Percentiles rank a stretch among this genome's conserved stretches.
Conservation (phyloP, 1,284 basidiomycete species). For the Agroathelia rolfsii region DNA sequence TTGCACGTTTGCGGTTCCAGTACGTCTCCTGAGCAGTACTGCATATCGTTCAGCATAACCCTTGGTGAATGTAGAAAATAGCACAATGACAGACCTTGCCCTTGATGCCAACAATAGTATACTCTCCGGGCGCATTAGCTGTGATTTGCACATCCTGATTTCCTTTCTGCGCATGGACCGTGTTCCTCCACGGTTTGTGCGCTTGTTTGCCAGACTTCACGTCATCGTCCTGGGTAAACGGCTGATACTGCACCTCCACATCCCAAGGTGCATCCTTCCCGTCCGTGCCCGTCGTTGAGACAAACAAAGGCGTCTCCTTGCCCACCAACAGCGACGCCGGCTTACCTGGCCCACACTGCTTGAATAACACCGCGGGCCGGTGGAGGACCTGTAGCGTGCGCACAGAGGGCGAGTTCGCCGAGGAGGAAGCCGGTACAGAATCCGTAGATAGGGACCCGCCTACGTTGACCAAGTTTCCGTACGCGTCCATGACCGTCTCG, state of each 20-base stretch:
- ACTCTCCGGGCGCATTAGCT: conserved; percentile 68
- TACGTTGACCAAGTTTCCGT: conserved; percentile 59
- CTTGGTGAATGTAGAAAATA: conserved; percentile 1
- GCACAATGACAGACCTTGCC: conserved; percentile 43
- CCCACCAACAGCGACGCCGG: conserved; percentile 73
- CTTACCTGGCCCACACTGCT: conserved; percentile 59
- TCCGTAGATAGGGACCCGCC: conserved; percentile 18
- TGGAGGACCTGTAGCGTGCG: conserved; percentile 67
- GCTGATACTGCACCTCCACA: conserved; percentile 51
- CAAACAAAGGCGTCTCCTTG: conserved; percentile 40
- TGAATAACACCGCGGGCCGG: conserved; percentile 70
- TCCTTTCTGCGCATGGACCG: conserved; percentile 38
- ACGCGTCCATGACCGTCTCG: conserved; percentile 64
- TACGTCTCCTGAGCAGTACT: conserved; percentile 73
- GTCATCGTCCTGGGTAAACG: conserved; percentile 26
- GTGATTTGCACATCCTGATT: conserved; percentile 40
- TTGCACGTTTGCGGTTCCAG: conserved; percentile 71
- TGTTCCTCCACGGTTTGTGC: conserved; percentile 53
- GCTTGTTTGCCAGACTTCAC: conserved; percentile 28
- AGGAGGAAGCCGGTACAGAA: conserved; percentile 10
- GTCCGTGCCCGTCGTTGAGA: conserved; percentile 45
- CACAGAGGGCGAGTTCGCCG: conserved; percentile 39
- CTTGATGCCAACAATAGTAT: conserved; percentile 62
- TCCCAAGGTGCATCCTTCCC: conserved; percentile 58
- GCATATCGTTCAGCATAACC: conserved; percentile 8